Evolutionary conservation across 106 monocot genomes (phyloP).

Genomic region (Ottelia alismoides): DNA sequence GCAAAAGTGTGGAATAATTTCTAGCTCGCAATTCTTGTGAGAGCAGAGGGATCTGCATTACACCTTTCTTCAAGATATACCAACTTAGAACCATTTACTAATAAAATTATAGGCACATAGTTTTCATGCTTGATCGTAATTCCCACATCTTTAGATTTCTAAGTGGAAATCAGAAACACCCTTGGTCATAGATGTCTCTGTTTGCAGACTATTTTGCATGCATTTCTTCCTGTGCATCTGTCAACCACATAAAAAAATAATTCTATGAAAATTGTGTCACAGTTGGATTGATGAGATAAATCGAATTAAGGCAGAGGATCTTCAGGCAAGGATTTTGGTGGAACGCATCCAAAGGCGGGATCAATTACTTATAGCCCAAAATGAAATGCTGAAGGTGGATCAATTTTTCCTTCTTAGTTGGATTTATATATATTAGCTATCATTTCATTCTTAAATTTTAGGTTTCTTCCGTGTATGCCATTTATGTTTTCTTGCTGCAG

Average conservation of each 20-base stretch:
- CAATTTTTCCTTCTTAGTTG: neutral
- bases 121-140: neutral
- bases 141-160: neutral
- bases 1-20: no score
- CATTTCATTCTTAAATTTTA: neutral
- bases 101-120: neutral
- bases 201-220: neutral
- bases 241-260: neutral
- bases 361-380: conserved; percentile 46
- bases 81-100: no score
- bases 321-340: conserved; percentile 20
- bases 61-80: no score
- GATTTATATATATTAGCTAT: neutral
- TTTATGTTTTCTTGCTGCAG: no score
- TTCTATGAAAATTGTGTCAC: neutral
- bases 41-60: no score
- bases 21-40: no score
- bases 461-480: no score
- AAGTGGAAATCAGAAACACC: neutral
- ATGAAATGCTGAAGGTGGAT: conserved; percentile 58
- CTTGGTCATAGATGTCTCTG: neutral
- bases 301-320: conserved; percentile 29
- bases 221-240: no score
- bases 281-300: conserved; percentile 48
- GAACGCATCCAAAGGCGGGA: conserved; percentile 44